Evolutionary conservation across 1,139 yeast species (phyloP).

Genomic region (Pichia sp.): DNA sequence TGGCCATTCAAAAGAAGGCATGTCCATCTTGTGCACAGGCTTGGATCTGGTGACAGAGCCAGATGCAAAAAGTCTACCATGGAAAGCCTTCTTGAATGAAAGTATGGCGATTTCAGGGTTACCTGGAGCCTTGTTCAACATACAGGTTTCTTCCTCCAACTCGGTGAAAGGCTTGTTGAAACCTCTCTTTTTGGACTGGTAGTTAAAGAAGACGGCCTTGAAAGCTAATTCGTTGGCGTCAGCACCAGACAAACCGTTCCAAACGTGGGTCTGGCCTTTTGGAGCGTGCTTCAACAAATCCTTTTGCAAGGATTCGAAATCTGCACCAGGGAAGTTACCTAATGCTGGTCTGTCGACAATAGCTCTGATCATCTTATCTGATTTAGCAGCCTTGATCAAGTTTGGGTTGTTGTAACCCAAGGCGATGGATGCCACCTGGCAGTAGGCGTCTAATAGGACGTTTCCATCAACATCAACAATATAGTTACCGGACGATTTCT

Average conservation of each 20-base stretch:
- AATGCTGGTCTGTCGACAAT: constrained; percentile 74
- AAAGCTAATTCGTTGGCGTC: constrained; percentile 83
- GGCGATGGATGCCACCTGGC: constrained; percentile 75
- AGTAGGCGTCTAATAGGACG: constrained; percentile 61
- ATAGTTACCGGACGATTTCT: constrained; percentile 67
- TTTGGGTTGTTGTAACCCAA: constrained; percentile 79
- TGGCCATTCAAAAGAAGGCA: constrained; percentile 86
- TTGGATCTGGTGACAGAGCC: constrained; percentile 76
- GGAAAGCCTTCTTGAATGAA: constrained; percentile 74
- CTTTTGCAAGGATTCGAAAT: constrained; percentile 53
- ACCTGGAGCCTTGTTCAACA: constrained; percentile 70
- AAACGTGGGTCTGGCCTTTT: constrained; percentile 60
- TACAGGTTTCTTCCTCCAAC: constrained; percentile 59
- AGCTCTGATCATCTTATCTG: constrained; percentile 63
- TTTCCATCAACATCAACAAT: constrained; percentile 71
- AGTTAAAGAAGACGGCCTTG: constrained; percentile 79
- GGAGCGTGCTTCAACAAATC: constrained; percentile 65
- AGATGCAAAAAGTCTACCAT: constrained; percentile 78
- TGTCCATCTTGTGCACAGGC: constrained; percentile 79
- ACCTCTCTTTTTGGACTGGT: constrained; percentile 60
- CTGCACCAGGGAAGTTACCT: constrained; percentile 70
- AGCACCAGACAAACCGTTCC: constrained; percentile 79
- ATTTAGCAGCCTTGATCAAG: constrained; percentile 55
- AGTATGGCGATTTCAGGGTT: constrained; percentile 69
- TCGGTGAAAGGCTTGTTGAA: constrained; percentile 45